Conservation (phyloP, 2,329 filamentous ascomycete genomes). For the Claviceps capensis region DNA sequence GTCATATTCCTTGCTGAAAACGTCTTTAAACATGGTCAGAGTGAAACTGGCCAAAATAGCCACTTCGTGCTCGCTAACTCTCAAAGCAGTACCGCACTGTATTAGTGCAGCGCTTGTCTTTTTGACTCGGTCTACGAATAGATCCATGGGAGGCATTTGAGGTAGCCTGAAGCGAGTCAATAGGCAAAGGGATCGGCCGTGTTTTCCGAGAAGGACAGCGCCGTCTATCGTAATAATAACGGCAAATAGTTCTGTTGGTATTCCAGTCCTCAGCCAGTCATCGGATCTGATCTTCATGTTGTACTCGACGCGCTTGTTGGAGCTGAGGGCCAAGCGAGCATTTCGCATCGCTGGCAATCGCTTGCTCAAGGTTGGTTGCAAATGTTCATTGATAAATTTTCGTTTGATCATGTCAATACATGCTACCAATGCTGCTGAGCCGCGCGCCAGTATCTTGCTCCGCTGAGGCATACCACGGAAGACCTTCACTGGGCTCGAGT, state of each 20-base stretch:
- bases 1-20: slow-evolving; percentile 82
- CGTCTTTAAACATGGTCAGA: slow-evolving; percentile 60
- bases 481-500: slow-evolving; percentile 55
- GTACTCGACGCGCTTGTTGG: slow-evolving; percentile 62
- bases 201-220: slow-evolving; percentile 40
- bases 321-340: slow-evolving; percentile 66
- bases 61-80: slow-evolving; percentile 29
- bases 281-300: slow-evolving; percentile 65
- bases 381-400: slow-evolving; percentile 55
- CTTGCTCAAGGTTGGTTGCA: slow-evolving; percentile 61
- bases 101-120: slow-evolving; percentile 43
- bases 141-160: slow-evolving; percentile 48
- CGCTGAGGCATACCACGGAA: slow-evolving; percentile 47
- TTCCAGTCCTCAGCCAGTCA: slow-evolving; percentile 44
- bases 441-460: slow-evolving; percentile 69
- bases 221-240: slow-evolving; percentile 46
- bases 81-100: slow-evolving; percentile 28
- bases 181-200: slow-evolving; percentile 52
- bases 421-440: slow-evolving; percentile 75
- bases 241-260: slow-evolving; percentile 42
- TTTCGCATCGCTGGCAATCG: slow-evolving; percentile 73
- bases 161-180: slow-evolving; percentile 56
- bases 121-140: slow-evolving; percentile 56
- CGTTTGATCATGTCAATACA: slow-evolving; percentile 56
- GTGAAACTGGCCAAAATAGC: slow-evolving; percentile 57